A percentile compares a stretch with the other conserved stretches of the same genome.
phyloP scores from a whole-genome alignment of 306 rosid species.

The Coriaria nepalensis region DNA sequence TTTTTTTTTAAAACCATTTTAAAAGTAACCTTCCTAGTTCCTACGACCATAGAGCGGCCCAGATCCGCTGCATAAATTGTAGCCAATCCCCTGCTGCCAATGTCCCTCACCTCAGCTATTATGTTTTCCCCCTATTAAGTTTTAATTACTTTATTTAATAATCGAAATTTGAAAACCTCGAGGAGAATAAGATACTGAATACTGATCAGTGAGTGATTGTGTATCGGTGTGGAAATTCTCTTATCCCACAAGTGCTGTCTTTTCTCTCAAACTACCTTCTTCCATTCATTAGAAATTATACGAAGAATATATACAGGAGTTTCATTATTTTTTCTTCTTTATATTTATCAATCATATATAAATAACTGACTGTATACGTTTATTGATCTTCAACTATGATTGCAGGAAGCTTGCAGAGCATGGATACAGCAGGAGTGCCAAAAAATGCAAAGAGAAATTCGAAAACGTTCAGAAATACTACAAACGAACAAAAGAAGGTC shows the following conservation, averaged over 20 bases:
- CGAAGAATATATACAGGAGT: too few species aligned
- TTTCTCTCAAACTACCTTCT: too few species aligned
- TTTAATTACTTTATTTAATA: conserved; percentile 4
- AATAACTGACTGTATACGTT: neutral
- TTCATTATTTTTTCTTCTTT: too few species aligned
- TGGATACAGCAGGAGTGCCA: conserved; percentile 27
- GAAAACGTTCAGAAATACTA: conserved; percentile 37
- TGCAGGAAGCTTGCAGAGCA: conserved; percentile 31
- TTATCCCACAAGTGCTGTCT: too few species aligned
- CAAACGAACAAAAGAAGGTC: conserved; percentile 38
- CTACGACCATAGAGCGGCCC: conserved; percentile 4
- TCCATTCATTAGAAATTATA: too few species aligned
- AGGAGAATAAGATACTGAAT: conserved; percentile 9
- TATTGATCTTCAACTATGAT: neutral
- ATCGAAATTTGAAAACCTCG: conserved; percentile 20
- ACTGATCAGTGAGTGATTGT: too few species aligned
- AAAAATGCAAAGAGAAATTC: conserved; percentile 44
- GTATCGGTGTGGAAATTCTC: too few species aligned
- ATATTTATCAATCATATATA: neutral
- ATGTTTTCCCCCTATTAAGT: neutral
- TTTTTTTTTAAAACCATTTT: too few species aligned
- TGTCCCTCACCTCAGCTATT: neutral
- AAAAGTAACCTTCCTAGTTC: neutral
- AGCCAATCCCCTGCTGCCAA: conserved; percentile 8
- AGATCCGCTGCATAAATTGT: conserved; percentile 28